phyloP scores from a whole-genome alignment of 2,329 filamentous ascomycete species.

The Calonectria honghensis region DNA sequence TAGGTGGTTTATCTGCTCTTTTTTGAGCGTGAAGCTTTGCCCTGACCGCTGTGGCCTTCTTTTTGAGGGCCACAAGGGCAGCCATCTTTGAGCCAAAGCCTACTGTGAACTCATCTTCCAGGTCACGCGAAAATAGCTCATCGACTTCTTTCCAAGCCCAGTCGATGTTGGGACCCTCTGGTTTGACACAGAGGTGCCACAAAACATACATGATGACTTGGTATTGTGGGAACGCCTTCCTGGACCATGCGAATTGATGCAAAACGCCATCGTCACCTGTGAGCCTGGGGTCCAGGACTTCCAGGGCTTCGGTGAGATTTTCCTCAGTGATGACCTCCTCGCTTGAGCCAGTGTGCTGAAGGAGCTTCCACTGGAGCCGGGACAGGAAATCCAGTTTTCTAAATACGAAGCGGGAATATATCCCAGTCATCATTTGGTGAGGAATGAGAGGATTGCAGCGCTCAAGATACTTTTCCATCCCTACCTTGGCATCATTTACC shows the following conservation, averaged over 20 bases:
- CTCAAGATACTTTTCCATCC: conserved; percentile 36
- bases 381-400: conserved; percentile 68
- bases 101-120: conserved; percentile 1
- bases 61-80: neutral
- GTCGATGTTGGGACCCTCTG: neutral
- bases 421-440: conserved; percentile 57
- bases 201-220: neutral
- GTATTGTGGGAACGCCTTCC: neutral
- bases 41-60: neutral
- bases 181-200: neutral
- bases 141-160: conserved; percentile 3
- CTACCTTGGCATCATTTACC: conserved; percentile 61
- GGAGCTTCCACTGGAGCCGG: conserved; percentile 61
- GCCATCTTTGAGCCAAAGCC: conserved; percentile 3
- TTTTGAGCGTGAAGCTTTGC: neutral
- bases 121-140: neutral
- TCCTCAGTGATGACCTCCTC: conserved; percentile 53
- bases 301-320: conserved; percentile 59
- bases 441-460: conserved; percentile 73
- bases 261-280: neutral
- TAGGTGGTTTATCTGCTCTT: neutral
- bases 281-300: conserved; percentile 56
- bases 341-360: conserved; percentile 43
- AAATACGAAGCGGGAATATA: conserved; percentile 55
- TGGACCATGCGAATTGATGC: neutral